Conservation (phyloP, 768 basidiomycete genomes). For the Pulveroboletus frians region DNA sequence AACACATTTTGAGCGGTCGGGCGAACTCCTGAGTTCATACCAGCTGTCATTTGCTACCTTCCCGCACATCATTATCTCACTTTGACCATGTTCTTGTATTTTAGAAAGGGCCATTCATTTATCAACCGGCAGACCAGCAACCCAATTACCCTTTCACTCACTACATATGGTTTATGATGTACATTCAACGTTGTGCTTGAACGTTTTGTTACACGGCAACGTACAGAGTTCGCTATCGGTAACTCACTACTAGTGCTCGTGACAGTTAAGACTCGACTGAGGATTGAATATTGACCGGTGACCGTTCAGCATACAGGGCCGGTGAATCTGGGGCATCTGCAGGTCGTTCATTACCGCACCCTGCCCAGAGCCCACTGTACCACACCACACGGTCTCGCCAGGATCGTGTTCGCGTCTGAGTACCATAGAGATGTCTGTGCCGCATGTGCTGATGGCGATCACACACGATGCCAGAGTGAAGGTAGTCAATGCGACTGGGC, state of each 20-base stretch:
- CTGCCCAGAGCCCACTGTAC: constrained; percentile 10
- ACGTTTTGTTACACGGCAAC: not conserved
- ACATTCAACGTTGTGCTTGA: no score
- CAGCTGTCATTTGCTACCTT: constrained; percentile 26
- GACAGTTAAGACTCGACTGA: no score
- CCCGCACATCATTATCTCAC: constrained; percentile 28
- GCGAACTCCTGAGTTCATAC: constrained; percentile 17
- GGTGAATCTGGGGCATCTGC: constrained; percentile 5
- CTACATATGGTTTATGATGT: not conserved
- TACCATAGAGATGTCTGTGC: no score
- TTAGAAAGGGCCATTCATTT: constrained; percentile 20
- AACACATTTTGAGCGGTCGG: constrained; percentile 51
- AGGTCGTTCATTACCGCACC: constrained; percentile 4
- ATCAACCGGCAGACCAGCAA: not conserved
- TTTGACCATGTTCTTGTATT: constrained; percentile 29
- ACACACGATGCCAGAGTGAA: not conserved
- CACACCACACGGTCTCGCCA: not conserved
- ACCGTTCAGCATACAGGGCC: constrained; percentile 3
- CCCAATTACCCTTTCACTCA: not conserved
- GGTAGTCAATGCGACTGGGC: not conserved
- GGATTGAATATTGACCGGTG: no score
- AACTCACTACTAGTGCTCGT: not conserved
- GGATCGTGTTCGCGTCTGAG: not conserved
- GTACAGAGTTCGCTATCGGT: not conserved
- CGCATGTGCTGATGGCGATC: not conserved